phyloP scores from a whole-genome alignment of 2,329 filamentous ascomycete genomes.

The Huntiella abstrusa region DNA sequence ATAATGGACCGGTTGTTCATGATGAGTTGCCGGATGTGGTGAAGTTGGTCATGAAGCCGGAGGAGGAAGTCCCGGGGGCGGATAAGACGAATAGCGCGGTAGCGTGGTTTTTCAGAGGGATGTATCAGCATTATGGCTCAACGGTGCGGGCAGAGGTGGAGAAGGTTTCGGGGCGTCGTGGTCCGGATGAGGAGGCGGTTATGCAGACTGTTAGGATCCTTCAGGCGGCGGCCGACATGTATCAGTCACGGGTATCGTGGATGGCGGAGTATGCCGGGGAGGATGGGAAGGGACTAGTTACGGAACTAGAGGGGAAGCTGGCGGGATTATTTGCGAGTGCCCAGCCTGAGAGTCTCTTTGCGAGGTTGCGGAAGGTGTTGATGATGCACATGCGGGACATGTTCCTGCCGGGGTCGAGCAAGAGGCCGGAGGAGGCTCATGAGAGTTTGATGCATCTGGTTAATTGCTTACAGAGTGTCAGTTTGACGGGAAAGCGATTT shows the following conservation, averaged over 20 bases:
- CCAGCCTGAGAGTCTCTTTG: not conserved
- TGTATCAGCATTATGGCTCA: slow-evolving; percentile 39
- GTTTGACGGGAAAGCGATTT: slow-evolving; percentile 45
- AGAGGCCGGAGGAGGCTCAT: not conserved
- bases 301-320: not conserved
- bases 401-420: not conserved
- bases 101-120: slow-evolving; percentile 41
- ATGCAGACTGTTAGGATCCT: not conserved
- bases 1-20: slow-evolving; percentile 34
- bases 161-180: not conserved
- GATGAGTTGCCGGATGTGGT: slow-evolving; percentile 32
- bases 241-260: not conserved
- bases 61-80: slow-evolving; percentile 27
- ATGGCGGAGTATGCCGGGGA: not conserved
- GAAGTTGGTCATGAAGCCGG: slow-evolving; percentile 31
- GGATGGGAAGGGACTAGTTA: not conserved
- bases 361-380: not conserved
- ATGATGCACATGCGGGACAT: not conserved
- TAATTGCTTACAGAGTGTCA: not conserved
- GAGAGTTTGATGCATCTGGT: not conserved
- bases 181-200: not conserved
- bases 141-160: slow-evolving; percentile 39
- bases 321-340: not conserved
- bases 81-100: slow-evolving; percentile 36
- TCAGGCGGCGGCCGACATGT: not conserved